Evolutionary conservation across 2,329 filamentous ascomycete species (phyloP), one percentile per base, ranked within the genome.

Genomic region (Ascochyta lentis): DNA sequence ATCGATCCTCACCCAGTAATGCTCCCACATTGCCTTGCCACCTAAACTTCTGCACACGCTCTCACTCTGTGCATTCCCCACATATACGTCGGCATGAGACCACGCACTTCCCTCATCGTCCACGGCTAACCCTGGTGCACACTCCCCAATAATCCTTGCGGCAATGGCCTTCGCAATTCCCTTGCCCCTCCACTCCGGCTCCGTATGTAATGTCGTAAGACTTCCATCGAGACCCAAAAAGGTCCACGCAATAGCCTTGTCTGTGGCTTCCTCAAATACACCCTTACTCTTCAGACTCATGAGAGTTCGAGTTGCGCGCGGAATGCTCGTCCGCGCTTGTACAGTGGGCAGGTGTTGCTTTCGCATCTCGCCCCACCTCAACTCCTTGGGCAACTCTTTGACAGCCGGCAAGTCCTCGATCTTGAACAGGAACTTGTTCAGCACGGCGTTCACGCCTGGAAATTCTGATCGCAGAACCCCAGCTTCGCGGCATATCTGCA

Each of bases 131-230:
- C 56, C 66, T 9, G 63, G 51, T 4, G 65, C 68, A 58, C 68
- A 55, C 35, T 86, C 80, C 4, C 75, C 76, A 41, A 90, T 80
- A 3, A 90, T 69, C 67, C 83, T 88, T 23, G 79, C 76, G 0
- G 84, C 83, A 4, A 91, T 75, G 0, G 79, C 78, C 69, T 87
- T 89, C 1, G 87, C 88, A 27, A 91, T 74, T 0, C 89, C 88
- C 38, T 76, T 79, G 0, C 86, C 83, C 27, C 89, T 82, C 61
- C 84, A 88, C 1, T 78, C 71, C 9, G 78, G 77, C 70, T 89
- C 86, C 49, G 83, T 86, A 68, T 89, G 84, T 33, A 89, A 71
- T 27, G 82, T 83, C 10, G 80, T 83, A 15, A 89, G 69, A n/a
- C 83, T 86, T 0, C 82, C 86, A 65, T 90, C 87, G 2, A 83